Percentiles rank a stretch among this genome's conserved stretches.
phyloP scores from a whole-genome alignment of 2,329 filamentous ascomycete species.

The Verticillium klebahnii region DNA sequence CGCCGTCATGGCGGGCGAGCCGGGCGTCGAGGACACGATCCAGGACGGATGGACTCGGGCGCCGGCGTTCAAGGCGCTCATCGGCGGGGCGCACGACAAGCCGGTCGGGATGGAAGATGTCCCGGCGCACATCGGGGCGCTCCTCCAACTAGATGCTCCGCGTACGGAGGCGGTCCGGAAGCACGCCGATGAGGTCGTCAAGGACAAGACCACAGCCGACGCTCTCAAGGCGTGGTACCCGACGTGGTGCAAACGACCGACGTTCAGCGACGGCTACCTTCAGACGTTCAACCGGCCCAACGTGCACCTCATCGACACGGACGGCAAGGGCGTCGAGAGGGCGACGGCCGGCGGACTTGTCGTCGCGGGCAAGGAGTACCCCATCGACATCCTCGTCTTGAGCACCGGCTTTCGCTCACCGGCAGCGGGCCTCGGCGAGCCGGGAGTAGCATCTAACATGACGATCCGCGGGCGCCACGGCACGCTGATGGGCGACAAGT shows the following conservation, averaged over 20 bases:
- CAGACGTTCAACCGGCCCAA: slow-evolving; percentile 52
- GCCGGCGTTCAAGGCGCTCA: slow-evolving; percentile 31
- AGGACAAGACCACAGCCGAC: slow-evolving; percentile 44
- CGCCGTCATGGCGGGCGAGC: slow-evolving; percentile 23
- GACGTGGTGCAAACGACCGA: slow-evolving; percentile 58
- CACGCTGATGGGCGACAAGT: slow-evolving; percentile 39
- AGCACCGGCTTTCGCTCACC: slow-evolving; percentile 32
- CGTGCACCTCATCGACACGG: slow-evolving; percentile 57
- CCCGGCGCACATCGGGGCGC: slow-evolving; percentile 26
- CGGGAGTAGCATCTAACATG: slow-evolving; percentile 11
- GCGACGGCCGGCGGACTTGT: slow-evolving; percentile 43
- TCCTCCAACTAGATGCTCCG: slow-evolving; percentile 35
- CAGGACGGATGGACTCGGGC: slow-evolving; percentile 43
- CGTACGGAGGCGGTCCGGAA: slow-evolving; percentile 38
- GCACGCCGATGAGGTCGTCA: slow-evolving; percentile 46
- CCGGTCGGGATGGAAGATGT: slow-evolving; percentile 13
- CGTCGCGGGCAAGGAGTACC: slow-evolving; percentile 40
- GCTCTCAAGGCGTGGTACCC: slow-evolving; percentile 57
- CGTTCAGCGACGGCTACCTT: slow-evolving; percentile 58
- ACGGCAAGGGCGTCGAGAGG: slow-evolving; percentile 44
- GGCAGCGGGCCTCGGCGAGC: slow-evolving; percentile 23
- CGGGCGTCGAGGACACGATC: slow-evolving; percentile 36
- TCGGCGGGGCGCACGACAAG: slow-evolving; percentile 20
- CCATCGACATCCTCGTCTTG: slow-evolving; percentile 33
- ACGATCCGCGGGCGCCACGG: slow-evolving; percentile 38